phyloP scores from a whole-genome alignment of 2,329 filamentous ascomycete genomes.

The Juglanconis juglandina region DNA sequence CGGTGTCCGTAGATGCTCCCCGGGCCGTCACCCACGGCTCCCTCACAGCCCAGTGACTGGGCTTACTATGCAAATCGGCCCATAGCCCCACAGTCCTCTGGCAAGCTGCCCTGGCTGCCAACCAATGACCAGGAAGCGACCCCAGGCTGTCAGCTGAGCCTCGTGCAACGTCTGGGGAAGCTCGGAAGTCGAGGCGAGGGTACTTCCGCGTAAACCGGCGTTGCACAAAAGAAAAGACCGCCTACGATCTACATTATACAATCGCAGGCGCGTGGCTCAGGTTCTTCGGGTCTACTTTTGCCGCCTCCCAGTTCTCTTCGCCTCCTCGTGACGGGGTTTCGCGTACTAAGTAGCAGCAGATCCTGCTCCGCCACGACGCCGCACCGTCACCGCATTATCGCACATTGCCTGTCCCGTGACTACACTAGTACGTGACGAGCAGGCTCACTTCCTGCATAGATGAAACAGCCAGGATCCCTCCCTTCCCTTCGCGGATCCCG shows the following conservation, averaged over 20 bases:
- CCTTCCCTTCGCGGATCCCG: not conserved
- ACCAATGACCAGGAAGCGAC: not conserved
- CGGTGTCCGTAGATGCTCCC: conserved; percentile 2
- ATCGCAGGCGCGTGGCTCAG: not conserved
- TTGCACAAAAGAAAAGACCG: not conserved
- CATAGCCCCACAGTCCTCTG: not conserved
- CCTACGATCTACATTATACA: not conserved
- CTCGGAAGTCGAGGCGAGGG: not conserved
- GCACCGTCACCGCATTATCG: not conserved
- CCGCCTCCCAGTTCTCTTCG: not conserved
- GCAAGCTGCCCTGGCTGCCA: not conserved
- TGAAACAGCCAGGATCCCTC: not conserved
- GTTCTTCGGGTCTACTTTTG: not conserved
- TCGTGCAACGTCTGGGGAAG: not conserved
- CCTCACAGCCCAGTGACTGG: no score
- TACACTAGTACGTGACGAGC: no score
- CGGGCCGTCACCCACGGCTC: not conserved
- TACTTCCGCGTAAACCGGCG: not conserved
- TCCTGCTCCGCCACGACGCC: conserved; percentile 2
- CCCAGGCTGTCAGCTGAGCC: not conserved
- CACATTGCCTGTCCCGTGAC: no score
- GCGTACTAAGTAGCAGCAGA: no score
- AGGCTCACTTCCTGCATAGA: not conserved
- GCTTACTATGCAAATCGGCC: no score
- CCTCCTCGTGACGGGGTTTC: not conserved